Evolutionary conservation across 306 rosid species (phyloP).

Genomic region (Vachellia collinsii): DNA sequence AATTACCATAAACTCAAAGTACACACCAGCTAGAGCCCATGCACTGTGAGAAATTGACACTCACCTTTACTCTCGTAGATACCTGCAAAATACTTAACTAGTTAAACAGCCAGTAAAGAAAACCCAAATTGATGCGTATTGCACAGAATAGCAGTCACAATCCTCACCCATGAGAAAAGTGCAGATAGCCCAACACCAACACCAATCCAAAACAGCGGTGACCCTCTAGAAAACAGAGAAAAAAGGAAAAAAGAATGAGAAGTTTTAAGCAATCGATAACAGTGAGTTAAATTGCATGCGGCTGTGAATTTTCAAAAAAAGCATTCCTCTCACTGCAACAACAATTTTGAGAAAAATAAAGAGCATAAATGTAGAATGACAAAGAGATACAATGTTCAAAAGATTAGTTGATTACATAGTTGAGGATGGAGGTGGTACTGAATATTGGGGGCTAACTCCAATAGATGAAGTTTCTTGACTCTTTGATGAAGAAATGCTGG

Average conservation of each 20-base stretch:
- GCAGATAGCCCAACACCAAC: constrained; percentile 97
- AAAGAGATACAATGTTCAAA: constrained; percentile 20
- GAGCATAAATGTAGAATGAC: constrained; percentile 2
- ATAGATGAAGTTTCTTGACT: constrained; percentile 67
- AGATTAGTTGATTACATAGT: constrained; percentile 55
- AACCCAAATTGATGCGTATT: constrained; percentile 10
- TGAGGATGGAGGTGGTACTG: constrained; percentile 73
- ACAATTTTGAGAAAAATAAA: constrained; percentile 16
- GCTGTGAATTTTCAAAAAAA: not conserved
- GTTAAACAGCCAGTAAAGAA: constrained; percentile 43
- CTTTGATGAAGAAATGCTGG: constrained; percentile 76
- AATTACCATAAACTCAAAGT: constrained; percentile 21
- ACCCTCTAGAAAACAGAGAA: constrained; percentile 64
- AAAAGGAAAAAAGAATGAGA: constrained; percentile 27
- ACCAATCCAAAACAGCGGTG: constrained; percentile 95
- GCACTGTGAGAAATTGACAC: constrained; percentile 45
- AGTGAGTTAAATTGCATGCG: not conserved
- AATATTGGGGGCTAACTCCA: constrained; percentile 72
- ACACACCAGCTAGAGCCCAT: constrained; percentile 36
- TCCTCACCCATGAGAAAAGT: constrained; percentile 86
- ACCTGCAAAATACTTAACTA: constrained; percentile 62
- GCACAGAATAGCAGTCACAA: constrained; percentile 19
- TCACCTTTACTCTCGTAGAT: constrained; percentile 81
- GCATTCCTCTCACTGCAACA: not conserved
- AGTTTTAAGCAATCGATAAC: constrained; percentile 1